Conservation (phyloP, 2,329 filamentous ascomycete genomes). For the Fusarium longipes region DNA sequence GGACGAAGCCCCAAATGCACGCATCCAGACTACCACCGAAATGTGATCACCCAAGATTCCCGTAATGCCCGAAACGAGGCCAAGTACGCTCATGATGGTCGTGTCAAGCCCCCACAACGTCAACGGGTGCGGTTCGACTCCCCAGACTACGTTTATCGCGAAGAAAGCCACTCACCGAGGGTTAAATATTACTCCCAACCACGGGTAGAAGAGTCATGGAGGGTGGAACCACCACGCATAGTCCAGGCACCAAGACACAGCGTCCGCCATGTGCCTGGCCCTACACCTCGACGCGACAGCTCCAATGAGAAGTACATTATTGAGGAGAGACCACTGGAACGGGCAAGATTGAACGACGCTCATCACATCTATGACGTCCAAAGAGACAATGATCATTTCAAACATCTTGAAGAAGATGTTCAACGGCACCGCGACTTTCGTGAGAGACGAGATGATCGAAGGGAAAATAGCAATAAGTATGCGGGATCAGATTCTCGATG, state of each 20-base stretch:
- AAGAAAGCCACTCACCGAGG: slow-evolving; percentile 19
- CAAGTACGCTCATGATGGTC: not conserved
- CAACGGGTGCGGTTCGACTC: slow-evolving; percentile 25
- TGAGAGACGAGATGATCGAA: slow-evolving; percentile 14
- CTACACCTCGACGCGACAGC: slow-evolving; percentile 32
- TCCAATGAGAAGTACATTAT: slow-evolving; percentile 13
- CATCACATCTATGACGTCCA: slow-evolving; percentile 12
- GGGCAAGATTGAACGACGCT: slow-evolving; percentile 22
- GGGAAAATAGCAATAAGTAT: not conserved
- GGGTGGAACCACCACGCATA: slow-evolving; percentile 31
- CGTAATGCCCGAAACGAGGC: slow-evolving; percentile 1
- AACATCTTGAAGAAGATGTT: slow-evolving; percentile 28
- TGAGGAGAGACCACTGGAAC: slow-evolving; percentile 30
- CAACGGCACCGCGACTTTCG: slow-evolving; percentile 20
- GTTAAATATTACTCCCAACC: slow-evolving; percentile 6
- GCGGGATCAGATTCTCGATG: slow-evolving; percentile 24
- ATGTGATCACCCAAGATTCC: slow-evolving; percentile 12
- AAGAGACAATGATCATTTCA: slow-evolving; percentile 32
- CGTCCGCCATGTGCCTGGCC: slow-evolving; percentile 33
- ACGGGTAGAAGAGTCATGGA: slow-evolving; percentile 21
- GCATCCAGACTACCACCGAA: slow-evolving; percentile 10
- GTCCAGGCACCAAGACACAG: slow-evolving; percentile 23
- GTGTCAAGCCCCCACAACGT: not conserved
- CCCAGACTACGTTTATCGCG: slow-evolving; percentile 4
- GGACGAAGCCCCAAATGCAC: slow-evolving; percentile 20